These are phyloP conservation scores for Myxozyma sirexii DNA, from an alignment of 805 yeast genomes.

Conservation along the genomic window DNA sequence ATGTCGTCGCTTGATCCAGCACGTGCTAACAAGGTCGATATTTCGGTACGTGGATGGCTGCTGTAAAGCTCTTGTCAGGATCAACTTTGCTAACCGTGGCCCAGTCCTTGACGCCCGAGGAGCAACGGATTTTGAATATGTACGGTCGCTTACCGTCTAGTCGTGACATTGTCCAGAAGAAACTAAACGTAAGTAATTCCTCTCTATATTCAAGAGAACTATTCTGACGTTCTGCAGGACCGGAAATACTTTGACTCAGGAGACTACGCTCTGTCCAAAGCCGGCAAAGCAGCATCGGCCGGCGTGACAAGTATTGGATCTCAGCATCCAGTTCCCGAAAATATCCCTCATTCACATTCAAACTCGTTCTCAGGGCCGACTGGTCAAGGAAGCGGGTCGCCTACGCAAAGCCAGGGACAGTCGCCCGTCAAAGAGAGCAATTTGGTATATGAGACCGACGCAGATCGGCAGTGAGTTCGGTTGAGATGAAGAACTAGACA, in stretches of 20 bases:
- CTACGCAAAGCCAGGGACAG: not conserved
- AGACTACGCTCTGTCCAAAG: constrained; percentile 76
- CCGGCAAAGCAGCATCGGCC: constrained; percentile 43
- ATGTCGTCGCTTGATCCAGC: constrained; percentile 27
- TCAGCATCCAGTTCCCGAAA: constrained; percentile 39
- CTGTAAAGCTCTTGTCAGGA: too few species aligned
- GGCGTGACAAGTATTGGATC: constrained; percentile 39
- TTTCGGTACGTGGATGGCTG: constrained; percentile 15
- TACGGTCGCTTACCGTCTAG: constrained; percentile 86
- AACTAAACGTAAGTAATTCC: constrained; percentile 46
- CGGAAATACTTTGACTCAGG: constrained; percentile 93
- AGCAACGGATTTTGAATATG: constrained; percentile 70
- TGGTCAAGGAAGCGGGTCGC: not conserved
- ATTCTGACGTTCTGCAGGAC: constrained; percentile 49
- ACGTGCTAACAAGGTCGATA: constrained; percentile 23
- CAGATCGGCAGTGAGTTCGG: not conserved
- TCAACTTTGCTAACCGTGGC: not conserved
- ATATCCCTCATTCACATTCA: constrained; percentile 37
- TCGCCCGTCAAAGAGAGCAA: constrained; percentile 35
- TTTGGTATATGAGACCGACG: constrained; percentile 23
- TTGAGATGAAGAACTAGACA: too few species aligned
- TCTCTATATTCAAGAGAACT: not conserved
- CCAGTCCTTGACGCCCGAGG: constrained; percentile 58
- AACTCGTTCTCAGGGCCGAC: constrained; percentile 17
- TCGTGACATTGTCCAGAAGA: constrained; percentile 72